Percentiles rank a stretch among this genome's conserved stretches.
phyloP scores from a whole-genome alignment of 345 rosid genomes.

The Turnera subulata region DNA sequence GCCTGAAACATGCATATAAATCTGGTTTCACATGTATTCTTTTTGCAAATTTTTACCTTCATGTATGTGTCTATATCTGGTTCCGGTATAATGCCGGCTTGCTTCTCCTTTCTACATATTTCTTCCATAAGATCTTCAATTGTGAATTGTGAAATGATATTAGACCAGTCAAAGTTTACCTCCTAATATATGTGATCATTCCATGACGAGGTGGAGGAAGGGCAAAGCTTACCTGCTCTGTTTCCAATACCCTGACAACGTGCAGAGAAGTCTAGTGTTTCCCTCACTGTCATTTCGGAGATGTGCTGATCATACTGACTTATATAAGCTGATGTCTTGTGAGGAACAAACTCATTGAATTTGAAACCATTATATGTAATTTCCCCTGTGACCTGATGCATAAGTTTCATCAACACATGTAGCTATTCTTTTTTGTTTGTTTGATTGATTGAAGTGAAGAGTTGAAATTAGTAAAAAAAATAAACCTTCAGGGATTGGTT shows the following conservation, averaged over 20 bases:
- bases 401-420: neutral
- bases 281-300: constrained; percentile 12
- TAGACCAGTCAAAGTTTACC: too few species aligned
- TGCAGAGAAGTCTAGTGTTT: constrained; percentile 35
- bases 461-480: neutral
- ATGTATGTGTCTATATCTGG: constrained; percentile 2
- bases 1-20: neutral
- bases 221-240: constrained; percentile 2
- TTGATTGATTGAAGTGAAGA: neutral
- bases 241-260: constrained; percentile 76
- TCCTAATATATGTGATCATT: neutral
- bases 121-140: neutral
- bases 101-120: constrained; percentile 1
- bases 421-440: neutral
- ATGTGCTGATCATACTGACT: constrained; percentile 11
- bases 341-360: constrained; percentile 11
- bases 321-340: constrained; percentile 14
- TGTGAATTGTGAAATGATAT: neutral
- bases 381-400: constrained; percentile 50
- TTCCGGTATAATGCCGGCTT: constrained; percentile 5
- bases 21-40: neutral
- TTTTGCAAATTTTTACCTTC: neutral
- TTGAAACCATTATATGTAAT: constrained; percentile 8
- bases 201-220: neutral
- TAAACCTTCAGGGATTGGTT: neutral